These are phyloP conservation scores for Solanum tacnaense DNA, from an alignment of 257 asterid species.

Conservation along the genomic window DNA sequence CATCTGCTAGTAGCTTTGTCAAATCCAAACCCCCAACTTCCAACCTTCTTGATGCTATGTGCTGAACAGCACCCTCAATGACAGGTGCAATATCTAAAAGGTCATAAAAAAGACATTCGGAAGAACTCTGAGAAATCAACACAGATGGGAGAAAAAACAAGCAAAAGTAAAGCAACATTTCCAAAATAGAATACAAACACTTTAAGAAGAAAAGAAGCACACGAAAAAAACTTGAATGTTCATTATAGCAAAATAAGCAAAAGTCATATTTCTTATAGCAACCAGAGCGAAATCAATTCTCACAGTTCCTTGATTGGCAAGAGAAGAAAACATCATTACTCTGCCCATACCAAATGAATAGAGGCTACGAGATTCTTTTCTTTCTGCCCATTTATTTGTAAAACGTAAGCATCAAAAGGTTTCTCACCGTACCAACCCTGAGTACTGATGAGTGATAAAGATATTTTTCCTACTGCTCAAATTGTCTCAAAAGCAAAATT, in stretches of 20 bases:
- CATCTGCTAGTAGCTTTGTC: conserved; percentile 55
- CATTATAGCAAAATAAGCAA: neutral
- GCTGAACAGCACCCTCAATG: conserved; percentile 97
- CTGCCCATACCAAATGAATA: neutral
- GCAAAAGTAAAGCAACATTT: neutral
- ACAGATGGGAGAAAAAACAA: neutral
- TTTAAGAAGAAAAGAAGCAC: neutral
- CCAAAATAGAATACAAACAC: neutral
- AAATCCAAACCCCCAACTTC: conserved; percentile 86
- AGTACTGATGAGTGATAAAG: neutral
- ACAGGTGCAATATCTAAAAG: conserved; percentile 86
- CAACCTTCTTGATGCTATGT: conserved; percentile 86
- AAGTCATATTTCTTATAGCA: neutral
- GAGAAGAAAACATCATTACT: neutral
- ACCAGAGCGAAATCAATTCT: neutral
- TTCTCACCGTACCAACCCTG: neutral
- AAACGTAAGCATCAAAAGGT: neutral
- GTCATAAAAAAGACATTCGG: neutral
- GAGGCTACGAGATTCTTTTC: neutral
- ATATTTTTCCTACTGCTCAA: neutral
- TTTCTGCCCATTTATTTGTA: neutral
- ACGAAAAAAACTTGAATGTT: neutral
- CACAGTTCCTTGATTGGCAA: neutral
- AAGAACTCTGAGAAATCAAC: neutral
- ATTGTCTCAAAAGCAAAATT: neutral